These are phyloP conservation scores for Myochromella boudieri DNA, from an alignment of 768 basidiomycete species.

Conservation along the genomic window DNA sequence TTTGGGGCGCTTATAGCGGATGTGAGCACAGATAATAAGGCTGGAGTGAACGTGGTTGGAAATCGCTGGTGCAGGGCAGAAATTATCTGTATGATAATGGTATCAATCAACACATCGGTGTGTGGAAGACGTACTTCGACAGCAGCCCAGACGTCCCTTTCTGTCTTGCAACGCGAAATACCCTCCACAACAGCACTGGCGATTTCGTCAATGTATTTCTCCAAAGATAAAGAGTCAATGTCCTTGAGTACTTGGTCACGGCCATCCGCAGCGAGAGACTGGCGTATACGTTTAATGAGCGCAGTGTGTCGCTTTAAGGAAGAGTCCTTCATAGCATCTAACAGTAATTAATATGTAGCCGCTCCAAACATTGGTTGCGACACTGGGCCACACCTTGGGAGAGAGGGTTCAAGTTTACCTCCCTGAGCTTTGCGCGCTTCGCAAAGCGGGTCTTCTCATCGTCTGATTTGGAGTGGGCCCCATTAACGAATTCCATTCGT, in stretches of 20 bases:
- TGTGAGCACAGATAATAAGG: conserved; percentile 59
- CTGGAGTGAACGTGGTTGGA: conserved; percentile 73
- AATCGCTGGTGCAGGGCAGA: conserved; percentile 89
- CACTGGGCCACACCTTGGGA: conserved; percentile 42
- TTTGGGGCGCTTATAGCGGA: conserved; percentile 60
- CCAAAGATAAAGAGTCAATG: conserved; percentile 83
- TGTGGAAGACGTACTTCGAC: conserved; percentile 68
- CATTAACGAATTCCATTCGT: conserved; percentile 32
- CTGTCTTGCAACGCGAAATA: conserved; percentile 82
- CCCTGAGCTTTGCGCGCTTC: conserved; percentile 60
- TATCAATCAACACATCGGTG: conserved; percentile 1
- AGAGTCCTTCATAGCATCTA: conserved; percentile 83
- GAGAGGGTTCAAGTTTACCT: conserved; percentile 49
- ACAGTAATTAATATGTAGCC: not conserved
- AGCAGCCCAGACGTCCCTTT: conserved; percentile 88
- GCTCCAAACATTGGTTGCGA: too few species aligned
- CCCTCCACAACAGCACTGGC: conserved; percentile 87
- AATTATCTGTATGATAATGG: conserved; percentile 61
- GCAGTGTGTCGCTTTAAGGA: conserved; percentile 96
- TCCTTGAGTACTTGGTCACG: conserved; percentile 90
- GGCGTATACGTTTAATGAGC: conserved; percentile 89
- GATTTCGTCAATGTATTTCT: conserved; percentile 96
- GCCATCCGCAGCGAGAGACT: conserved; percentile 80
- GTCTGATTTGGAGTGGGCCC: conserved; percentile 31
- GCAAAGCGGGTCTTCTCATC: conserved; percentile 49